phyloP scores from a whole-genome alignment of 2,329 filamentous ascomycete genomes.

The Parastagonospora nodorum region DNA sequence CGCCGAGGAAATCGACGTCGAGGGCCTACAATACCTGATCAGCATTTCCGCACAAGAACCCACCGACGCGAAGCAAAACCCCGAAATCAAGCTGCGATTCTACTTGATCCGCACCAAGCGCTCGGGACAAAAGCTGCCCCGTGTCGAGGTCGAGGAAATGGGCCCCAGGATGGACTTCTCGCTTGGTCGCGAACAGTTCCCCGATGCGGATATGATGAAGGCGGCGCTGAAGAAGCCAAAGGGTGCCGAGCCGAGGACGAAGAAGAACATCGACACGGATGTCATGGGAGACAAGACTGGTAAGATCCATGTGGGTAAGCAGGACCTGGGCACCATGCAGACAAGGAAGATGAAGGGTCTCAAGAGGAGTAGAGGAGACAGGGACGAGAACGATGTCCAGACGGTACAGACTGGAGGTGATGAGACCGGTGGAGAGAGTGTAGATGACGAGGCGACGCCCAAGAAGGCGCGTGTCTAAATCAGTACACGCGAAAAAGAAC shows the following conservation, averaged over 20 bases:
- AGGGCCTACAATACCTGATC: slow-evolving; percentile 90
- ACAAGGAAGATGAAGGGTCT: slow-evolving; percentile 99
- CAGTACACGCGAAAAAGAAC: not conserved
- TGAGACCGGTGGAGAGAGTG: slow-evolving; percentile 13
- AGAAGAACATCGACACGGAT: slow-evolving; percentile 96
- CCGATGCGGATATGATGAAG: slow-evolving; percentile 81
- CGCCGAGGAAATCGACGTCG: slow-evolving; percentile 84
- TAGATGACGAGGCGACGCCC: slow-evolving; percentile 25
- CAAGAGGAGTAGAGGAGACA: slow-evolving; percentile 70
- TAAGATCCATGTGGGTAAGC: slow-evolving; percentile 86
- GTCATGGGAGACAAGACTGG: slow-evolving; percentile 95
- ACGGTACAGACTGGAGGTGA: slow-evolving; percentile 24
- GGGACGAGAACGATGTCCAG: slow-evolving; percentile 41
- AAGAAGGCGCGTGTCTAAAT: slow-evolving; percentile 33
- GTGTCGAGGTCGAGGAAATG: slow-evolving; percentile 94
- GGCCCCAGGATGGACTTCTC: slow-evolving; percentile 92
- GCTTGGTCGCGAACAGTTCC: slow-evolving; percentile 77
- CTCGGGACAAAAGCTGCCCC: slow-evolving; percentile 82
- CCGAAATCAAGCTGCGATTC: slow-evolving; percentile 69
- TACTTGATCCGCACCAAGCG: slow-evolving; percentile 88
- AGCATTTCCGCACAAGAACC: slow-evolving; percentile 73
- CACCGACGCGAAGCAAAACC: slow-evolving; percentile 49
- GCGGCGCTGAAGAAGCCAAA: slow-evolving; percentile 87
- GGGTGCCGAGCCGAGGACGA: slow-evolving; percentile 73
- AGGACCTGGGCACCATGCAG: slow-evolving; percentile 86